These are phyloP conservation scores for Saccharomyces hybrid DNA, from an alignment of 1,139 yeast species.

Conservation along the genomic window DNA sequence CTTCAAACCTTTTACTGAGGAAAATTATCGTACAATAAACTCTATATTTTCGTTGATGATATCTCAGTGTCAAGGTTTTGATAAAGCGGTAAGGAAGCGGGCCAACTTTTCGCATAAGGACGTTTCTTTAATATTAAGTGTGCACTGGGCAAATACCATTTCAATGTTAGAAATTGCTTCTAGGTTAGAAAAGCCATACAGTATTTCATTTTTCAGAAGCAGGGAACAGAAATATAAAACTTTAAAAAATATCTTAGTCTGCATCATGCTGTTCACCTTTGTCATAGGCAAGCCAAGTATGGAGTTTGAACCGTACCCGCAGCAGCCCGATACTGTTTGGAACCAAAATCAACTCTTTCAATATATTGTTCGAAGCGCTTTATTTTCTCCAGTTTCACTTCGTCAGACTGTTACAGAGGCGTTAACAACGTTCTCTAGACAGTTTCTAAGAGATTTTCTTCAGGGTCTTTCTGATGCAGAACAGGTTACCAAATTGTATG, in stretches of 20 bases:
- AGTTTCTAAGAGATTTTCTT: constrained; percentile 14
- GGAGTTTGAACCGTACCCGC: constrained; percentile 14
- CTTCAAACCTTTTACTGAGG: constrained; percentile 12
- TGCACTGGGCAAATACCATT: constrained; percentile 46
- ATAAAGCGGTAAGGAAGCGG: constrained; percentile 14
- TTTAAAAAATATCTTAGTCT: constrained; percentile 32
- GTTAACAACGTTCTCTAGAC: constrained; percentile 13
- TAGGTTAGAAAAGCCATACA: constrained; percentile 37
- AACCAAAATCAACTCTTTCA: constrained; percentile 27
- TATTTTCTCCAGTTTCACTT: constrained; percentile 17
- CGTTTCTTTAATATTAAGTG: constrained; percentile 23
- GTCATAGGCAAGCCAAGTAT: constrained; percentile 19
- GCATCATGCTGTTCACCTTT: constrained; percentile 29
- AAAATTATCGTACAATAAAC: constrained; percentile 12
- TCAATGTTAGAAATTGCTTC: constrained; percentile 49
- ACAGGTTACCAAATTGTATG: not conserved
- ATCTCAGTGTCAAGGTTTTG: constrained; percentile 21
- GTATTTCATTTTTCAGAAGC: constrained; percentile 33
- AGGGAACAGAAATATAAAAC: constrained; percentile 32
- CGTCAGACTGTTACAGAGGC: constrained; percentile 16
- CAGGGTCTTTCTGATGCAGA: constrained; percentile 6
- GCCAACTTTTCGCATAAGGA: constrained; percentile 14
- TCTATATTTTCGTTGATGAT: constrained; percentile 16
- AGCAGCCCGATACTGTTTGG: constrained; percentile 9
- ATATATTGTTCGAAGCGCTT: constrained; percentile 20